Percentiles rank a stretch among this genome's conserved stretches.
Conservation (phyloP, 352 stramenopile species). For the Phytophthora litchii region DNA sequence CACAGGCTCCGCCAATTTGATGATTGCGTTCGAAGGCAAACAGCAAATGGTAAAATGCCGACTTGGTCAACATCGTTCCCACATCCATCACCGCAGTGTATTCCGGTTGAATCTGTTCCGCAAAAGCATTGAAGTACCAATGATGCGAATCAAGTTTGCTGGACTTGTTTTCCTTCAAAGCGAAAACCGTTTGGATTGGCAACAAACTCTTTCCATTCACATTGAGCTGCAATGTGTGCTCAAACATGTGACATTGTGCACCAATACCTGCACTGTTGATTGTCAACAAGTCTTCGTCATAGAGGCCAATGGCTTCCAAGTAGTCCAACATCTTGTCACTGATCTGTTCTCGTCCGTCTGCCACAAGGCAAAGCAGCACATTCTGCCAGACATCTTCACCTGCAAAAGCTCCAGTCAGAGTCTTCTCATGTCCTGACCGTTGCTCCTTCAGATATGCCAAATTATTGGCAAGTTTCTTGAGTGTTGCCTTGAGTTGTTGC, state of each 20-base stretch:
- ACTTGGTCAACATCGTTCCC: conserved; percentile 84
- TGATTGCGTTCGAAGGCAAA: conserved; percentile 79
- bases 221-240: conserved; percentile 81
- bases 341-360: conserved; percentile 77
- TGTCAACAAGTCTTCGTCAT: conserved; percentile 85
- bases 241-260: conserved; percentile 84
- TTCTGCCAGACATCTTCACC: conserved; percentile 84
- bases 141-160: conserved; percentile 88
- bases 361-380: conserved; percentile 80
- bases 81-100: conserved; percentile 88
- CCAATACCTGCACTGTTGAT: conserved; percentile 87
- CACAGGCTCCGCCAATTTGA: conserved; percentile 84
- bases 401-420: conserved; percentile 47
- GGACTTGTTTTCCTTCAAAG: conserved; percentile 81
- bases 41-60: conserved; percentile 77
- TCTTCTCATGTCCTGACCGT: conserved; percentile 36
- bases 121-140: conserved; percentile 87
- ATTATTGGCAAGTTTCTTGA: conserved; percentile 87
- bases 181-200: conserved; percentile 81
- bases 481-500: conserved; percentile 67
- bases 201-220: conserved; percentile 73
- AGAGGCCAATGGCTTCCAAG: conserved; percentile 70
- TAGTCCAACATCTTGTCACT: conserved; percentile 86
- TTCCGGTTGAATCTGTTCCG: conserved; percentile 83
- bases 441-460: conserved; percentile 72